Base-by-base conservation (phyloP, 2,329 filamentous ascomycete species). In the Trichoderma sp. region DNA sequence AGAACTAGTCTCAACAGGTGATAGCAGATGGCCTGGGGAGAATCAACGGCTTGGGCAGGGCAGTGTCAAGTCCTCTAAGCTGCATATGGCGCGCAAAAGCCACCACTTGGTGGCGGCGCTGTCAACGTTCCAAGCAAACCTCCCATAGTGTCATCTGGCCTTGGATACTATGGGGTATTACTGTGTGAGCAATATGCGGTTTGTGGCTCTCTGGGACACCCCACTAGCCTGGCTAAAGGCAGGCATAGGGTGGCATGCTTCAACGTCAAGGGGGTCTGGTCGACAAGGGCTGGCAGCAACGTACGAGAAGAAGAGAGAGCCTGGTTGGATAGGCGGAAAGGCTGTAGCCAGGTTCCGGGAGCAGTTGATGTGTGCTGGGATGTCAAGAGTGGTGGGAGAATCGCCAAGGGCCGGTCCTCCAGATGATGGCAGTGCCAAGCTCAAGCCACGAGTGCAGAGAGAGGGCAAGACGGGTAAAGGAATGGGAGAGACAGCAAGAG, bases 1-100 rank as follows among this genome's bases (percentile, higher is more conserved):
- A 58, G 59, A 34, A 59, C 67, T 65, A 69, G 39, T 59, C 54
- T 65, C 67, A 49, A 63, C 52, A 65, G 60, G 58, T 69, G 61
- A 60, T 67, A 55, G 60, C 59, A 59, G 46, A 39, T 56, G 30
- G 32, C 11, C 30, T 28, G 54, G 43, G 54, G 43, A 59, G 59
- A 60, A 49, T 66, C 63, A 66, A 30, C 49, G 63, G 63, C 63
- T 58, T 58, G 52, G 67, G 54, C 56, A 46, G 63, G 61, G 68
- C 43, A 67, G 37, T 43, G 37, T 58, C 60, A 66, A 52, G 63
- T 54, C 59, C 58, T 64, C 46, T 66, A 63, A 37, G 26, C 61
- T 69, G 68, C 55, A 64, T 66, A 54, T 55, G 59, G 67, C 39
- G 59, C 37, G 60, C 59, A 60, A 55, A 64, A 56, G 63, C 46